Conservation (phyloP, 768 basidiomycete species). For the Leccinum fibrillosum region DNA sequence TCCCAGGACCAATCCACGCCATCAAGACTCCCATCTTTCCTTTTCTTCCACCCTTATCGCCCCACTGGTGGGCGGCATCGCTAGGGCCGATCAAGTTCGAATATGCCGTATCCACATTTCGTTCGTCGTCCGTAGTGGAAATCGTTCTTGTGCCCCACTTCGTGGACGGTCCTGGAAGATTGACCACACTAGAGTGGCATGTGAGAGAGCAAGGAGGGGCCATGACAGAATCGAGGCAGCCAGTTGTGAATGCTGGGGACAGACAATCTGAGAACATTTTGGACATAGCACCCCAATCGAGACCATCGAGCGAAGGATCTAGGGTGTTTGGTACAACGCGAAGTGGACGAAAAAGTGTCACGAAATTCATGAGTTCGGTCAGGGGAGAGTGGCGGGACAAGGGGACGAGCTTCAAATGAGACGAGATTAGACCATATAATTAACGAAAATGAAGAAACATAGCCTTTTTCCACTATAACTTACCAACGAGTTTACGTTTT, state of each 20-base stretch:
- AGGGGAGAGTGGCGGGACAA: conserved; percentile 85
- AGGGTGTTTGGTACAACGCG: conserved; percentile 80
- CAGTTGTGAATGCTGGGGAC: conserved; percentile 7
- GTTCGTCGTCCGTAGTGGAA: conserved; percentile 10
- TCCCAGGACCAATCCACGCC: conserved; percentile 38
- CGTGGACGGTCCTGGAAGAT: conserved; percentile 24
- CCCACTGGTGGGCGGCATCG: conserved; percentile 55
- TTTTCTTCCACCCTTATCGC: conserved; percentile 42
- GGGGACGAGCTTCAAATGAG: conserved; percentile 61
- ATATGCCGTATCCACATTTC: conserved; percentile 48
- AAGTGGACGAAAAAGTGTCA: conserved; percentile 75
- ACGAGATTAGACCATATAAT: background rate
- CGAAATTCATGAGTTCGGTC: conserved; percentile 80
- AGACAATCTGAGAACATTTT: conserved; percentile 65
- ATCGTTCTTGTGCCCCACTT: background rate
- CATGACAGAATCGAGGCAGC: conserved; percentile 15
- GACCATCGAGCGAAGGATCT: conserved; percentile 43
- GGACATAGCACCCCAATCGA: conserved; percentile 76
- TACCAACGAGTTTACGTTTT: conserved; percentile 59
- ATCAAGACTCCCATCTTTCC: conserved; percentile 45
- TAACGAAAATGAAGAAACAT: background rate
- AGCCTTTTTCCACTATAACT: conserved; percentile 6
- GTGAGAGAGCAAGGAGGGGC: conserved; percentile 24
- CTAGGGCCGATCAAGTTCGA: conserved; percentile 64
- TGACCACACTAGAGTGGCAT: conserved; percentile 3